Conservation (phyloP, 2,329 filamentous ascomycete species). For the Pyricularia grisea region DNA sequence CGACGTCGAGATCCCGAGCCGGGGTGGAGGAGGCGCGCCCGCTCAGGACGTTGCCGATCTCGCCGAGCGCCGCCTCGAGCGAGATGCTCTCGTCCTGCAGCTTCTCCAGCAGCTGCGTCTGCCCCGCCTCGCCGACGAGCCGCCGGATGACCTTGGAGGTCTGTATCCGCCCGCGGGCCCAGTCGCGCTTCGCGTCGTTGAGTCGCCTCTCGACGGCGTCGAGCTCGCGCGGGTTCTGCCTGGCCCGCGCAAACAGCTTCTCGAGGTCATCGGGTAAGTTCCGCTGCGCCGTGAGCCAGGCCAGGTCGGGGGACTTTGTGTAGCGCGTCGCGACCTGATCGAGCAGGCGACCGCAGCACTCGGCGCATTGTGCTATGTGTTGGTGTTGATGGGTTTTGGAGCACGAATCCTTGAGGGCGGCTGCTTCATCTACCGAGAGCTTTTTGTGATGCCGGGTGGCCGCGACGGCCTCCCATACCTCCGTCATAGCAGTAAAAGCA, state of each 20-base stretch:
- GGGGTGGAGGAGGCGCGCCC: not conserved
- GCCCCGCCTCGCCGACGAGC: constrained; percentile 12
- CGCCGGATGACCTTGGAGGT: constrained; percentile 12
- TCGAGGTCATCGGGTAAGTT: constrained; percentile 41
- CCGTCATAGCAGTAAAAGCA: constrained; percentile 10
- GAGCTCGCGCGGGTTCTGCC: constrained; percentile 30
- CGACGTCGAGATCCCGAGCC: not conserved
- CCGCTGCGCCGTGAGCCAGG: constrained; percentile 43
- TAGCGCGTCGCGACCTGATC: constrained; percentile 34
- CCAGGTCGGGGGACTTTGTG: constrained; percentile 23
- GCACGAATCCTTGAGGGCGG: constrained; percentile 33
- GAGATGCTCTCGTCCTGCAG: constrained; percentile 9
- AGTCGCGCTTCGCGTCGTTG: constrained; percentile 39
- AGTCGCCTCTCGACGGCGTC: constrained; percentile 39
- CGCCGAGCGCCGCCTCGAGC: constrained; percentile 10
- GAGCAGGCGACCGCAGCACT: constrained; percentile 38
- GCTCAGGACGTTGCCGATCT: constrained; percentile 6
- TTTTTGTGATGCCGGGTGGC: constrained; percentile 12
- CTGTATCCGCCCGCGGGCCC: constrained; percentile 25
- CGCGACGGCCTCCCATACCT: constrained; percentile 13
- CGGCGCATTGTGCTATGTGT: constrained; percentile 33
- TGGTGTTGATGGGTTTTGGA: constrained; percentile 29
- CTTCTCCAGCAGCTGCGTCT: constrained; percentile 1
- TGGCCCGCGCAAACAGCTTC: constrained; percentile 36
- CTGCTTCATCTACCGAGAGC: constrained; percentile 28